A percentile compares a stretch with the other conserved stretches of the same genome.
These are phyloP conservation scores for Xerocomellus chrysenteron DNA, from an alignment of 768 basidiomycete species.

Conservation along the genomic window DNA sequence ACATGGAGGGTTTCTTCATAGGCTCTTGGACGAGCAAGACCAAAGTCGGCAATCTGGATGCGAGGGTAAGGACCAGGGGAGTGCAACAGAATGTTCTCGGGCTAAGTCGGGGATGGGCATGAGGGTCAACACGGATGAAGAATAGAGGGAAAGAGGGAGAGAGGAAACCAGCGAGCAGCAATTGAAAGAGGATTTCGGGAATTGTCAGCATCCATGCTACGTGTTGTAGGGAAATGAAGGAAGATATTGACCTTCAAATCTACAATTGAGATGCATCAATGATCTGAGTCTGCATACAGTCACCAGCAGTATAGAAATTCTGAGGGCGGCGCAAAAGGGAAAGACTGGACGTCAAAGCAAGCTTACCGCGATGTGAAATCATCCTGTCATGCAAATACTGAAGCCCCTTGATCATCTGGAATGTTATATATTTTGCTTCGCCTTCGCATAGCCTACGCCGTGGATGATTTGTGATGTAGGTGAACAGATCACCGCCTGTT, in stretches of 20 bases:
- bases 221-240: neutral
- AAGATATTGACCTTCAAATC: conserved; percentile 57
- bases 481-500: conserved; percentile 86
- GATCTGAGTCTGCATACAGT: neutral
- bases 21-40: conserved; percentile 74
- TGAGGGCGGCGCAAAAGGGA: neutral
- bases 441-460: conserved; percentile 66
- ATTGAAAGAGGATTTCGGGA: neutral
- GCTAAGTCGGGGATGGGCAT: conserved; percentile 39
- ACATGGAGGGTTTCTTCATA: conserved; percentile 84
- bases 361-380: conserved; percentile 77
- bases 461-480: conserved; percentile 68
- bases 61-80: conserved; percentile 84
- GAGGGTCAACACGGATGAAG: neutral
- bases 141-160: neutral
- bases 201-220: neutral
- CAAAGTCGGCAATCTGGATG: conserved; percentile 84
- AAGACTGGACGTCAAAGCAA: neutral
- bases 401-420: conserved; percentile 70
- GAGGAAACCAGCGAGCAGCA: neutral
- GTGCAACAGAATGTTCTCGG: conserved; percentile 80
- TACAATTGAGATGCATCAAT: conserved; percentile 25
- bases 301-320: neutral
- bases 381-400: conserved; percentile 66
- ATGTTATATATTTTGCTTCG: conserved; percentile 83